Base-by-base conservation (phyloP, 1,139 yeast genomes). In the Debaryomycetaceae sp. region DNA sequence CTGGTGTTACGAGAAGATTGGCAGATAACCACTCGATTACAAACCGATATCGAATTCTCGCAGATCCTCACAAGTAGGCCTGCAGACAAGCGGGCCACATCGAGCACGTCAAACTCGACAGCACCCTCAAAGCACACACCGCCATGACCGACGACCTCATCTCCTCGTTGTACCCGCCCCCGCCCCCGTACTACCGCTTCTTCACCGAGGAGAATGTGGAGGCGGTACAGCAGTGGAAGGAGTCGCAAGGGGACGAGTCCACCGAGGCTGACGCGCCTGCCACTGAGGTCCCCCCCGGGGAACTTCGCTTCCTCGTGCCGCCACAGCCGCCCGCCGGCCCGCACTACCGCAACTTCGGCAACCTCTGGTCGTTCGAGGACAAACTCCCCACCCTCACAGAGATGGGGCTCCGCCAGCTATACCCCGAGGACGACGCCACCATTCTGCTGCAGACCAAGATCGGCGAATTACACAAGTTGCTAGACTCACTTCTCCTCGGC, bases 161-260 rank as follows among this genome's bases (percentile, higher is more conserved):
- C 38, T 61, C 91, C 17, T 76, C 93, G 9, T 68, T 85, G 33
- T 86, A 80, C 43, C 95, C 96, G 2, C 89, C 91, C 2, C 95
- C 95, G 3, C 96, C 95, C 7, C 78, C 81, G 15, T 83, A 72
- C 52, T 75, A 75, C 46, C 74, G 76, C 52, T 72, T 66, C 46
- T 85, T 83, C 56, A 83, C 93, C 0, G 50, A 58, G 4, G 83
- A 75, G 35, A 83, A 83, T 44, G 37, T 73, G 10, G 61, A 50
- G 18, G 61, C 60, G 42, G 46, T 64, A 12, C 46, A 46, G 11
- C 42, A 38, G 19, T 51, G 60, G 56, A 40, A 47, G 24, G 34
- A 39, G 25, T 14, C 5, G 4, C 12, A 24, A 8, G 14, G 25
- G 18, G 25, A 23, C n/a, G 27, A 10, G 12, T 12, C 12, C 11